Evolutionary conservation across 805 yeast species (phyloP), one percentile per base, ranked within the genome.

Genomic region (Candida ortonii): DNA sequence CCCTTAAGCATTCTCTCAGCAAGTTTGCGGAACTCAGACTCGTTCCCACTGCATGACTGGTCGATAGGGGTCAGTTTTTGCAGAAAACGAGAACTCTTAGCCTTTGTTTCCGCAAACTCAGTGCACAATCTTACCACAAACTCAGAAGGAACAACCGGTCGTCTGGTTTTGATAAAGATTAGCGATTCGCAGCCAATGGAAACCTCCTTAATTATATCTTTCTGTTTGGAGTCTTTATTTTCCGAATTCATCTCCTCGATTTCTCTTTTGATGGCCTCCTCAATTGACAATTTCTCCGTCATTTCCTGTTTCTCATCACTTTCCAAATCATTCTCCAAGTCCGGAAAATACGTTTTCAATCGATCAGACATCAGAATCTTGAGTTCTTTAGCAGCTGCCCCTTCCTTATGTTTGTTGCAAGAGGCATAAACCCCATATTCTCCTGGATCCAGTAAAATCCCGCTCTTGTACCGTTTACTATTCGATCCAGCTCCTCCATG

Each of bases 371-470:
- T 70, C 7, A 86, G 53, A 37, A 65, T 58, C 41, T 73, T 67
- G 47, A 88, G 62, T 55, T 88, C 97, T 43, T 76, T 77, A n/a
- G 81, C 71, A 41, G 94, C 86, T 34, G 73, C 78, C 34, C 70
- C 70, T 57, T 93, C 98, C 39, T 80, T 78, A 23, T 83, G 82
- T 48, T 96, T 71, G 31, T 78, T 75, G 59, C 97, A 90, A 0
- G 97, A 84, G 9, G 88, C 95, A 59, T 84, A 93, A 1, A 93
- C 70, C 0, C 98, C 98, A 23, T 80, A 65, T 35, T 93, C 84
- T 24, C 82, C 82, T 0, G 96, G 95, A 50, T 89, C 96, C 13
- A 89, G 59, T 34, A 76, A 64, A 2, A 64, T 52, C 13, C 68
- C 64, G 5, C 55, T 44, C 47, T 73, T 74, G 57, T 65, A 75